phyloP scores from a whole-genome alignment of 1,284 basidiomycete genomes.

The Trametes polyzona region DNA sequence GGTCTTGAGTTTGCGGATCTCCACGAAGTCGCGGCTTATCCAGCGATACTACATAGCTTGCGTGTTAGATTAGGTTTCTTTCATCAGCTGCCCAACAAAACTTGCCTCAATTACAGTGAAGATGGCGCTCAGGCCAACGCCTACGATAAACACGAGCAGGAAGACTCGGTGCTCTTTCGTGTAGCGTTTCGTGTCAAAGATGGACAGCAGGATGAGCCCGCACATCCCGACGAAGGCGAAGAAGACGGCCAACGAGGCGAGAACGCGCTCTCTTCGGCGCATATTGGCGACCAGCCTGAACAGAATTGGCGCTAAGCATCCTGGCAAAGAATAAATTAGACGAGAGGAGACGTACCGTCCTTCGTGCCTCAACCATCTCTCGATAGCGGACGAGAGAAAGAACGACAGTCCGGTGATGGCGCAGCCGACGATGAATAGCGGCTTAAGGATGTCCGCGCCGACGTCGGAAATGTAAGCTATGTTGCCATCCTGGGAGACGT shows the following conservation, averaged over 20 bases:
- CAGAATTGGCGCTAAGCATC: background rate
- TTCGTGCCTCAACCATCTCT: slow-evolving; percentile 64
- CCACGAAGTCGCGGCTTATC: slow-evolving; percentile 59
- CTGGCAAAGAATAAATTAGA: background rate
- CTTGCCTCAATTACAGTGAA: slow-evolving; percentile 72
- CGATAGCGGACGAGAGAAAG: slow-evolving; percentile 58
- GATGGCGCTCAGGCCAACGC: slow-evolving; percentile 64
- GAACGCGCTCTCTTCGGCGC: slow-evolving; percentile 56
- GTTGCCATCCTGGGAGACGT: slow-evolving; percentile 51
- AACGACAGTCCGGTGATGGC: slow-evolving; percentile 64
- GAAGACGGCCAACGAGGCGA: slow-evolving; percentile 58
- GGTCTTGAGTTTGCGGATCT: slow-evolving; percentile 49
- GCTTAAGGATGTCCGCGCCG: slow-evolving; percentile 70
- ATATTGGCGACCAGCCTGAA: slow-evolving; percentile 59
- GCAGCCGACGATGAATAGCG: slow-evolving; percentile 68
- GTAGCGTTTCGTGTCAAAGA: slow-evolving; percentile 67
- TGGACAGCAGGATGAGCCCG: slow-evolving; percentile 52
- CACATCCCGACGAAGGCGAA: slow-evolving; percentile 59
- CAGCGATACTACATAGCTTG: slow-evolving; percentile 55
- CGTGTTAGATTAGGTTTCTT: background rate
- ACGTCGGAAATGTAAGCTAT: slow-evolving; percentile 79
- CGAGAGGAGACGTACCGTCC: slow-evolving; percentile 48
- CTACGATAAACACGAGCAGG: slow-evolving; percentile 64
- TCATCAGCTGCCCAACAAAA: background rate
- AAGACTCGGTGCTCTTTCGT: slow-evolving; percentile 56